Base-by-base conservation (phyloP, 2,329 filamentous ascomycete species). In the Ceratocystis eucalypticola region DNA sequence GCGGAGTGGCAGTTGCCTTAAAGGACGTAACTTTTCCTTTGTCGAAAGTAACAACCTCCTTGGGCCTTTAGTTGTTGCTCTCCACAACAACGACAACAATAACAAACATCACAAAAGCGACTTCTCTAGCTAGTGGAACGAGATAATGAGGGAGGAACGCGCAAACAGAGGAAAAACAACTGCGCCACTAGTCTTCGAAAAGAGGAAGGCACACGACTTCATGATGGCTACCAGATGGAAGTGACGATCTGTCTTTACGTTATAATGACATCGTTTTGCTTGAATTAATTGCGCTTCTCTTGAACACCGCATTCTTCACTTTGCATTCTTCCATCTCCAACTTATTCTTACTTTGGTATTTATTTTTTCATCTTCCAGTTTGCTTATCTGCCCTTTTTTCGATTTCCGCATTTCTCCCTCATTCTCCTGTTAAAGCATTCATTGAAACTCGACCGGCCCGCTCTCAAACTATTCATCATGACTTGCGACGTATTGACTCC, bases 321-420 rank as follows among this genome's bases (percentile, higher is more conserved):
- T 28, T 41, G 48, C 6, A 20, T 20, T 37, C 55, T 20, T n/a
- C 4, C 55, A 59, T 37, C 55, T 33, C 55, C 55, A 33, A 20
- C 55, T 59, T 37, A 59, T 59, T 59, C 55, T 59, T 59, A 59
- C 30, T 37, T n/a, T 59, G 55, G 28, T 59, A 59, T 59, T 37
- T 37, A 37, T 59, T 59, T 59, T 37, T 59, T 33, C 55, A 30
- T 30, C 55, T 37, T 59, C 55, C 55, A 59, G 55, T 37, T 37
- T 59, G 55, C 55, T 30, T 37, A 59, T 59, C 55, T 17, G 17
- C 6, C 28, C 28, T 59, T n/a, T 37, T 20, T 37, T 28, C 55
- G 4, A 25, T 55, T 15, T 8, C 28, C n/a, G 25, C 15, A 37
- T 37, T 37, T 59, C 25, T 17, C 8, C 55, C 25, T n/a, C 8